phyloP scores from a whole-genome alignment of 805 yeast species.

The Candida incommunis region DNA sequence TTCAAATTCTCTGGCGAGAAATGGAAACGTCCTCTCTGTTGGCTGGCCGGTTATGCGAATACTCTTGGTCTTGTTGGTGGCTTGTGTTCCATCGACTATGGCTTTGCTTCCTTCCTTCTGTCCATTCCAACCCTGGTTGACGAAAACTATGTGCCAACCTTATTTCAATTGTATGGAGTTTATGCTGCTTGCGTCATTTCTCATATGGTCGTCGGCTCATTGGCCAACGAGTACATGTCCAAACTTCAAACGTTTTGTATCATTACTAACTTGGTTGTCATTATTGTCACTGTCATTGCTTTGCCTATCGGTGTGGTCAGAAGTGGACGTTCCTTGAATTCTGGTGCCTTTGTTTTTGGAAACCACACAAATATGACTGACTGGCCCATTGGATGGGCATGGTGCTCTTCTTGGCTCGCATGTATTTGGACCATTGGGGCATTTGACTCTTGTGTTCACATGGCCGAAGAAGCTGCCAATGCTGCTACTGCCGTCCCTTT shows the following conservation, averaged over 20 bases:
- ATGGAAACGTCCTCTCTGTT: conserved; percentile 39
- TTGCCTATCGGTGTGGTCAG: conserved; percentile 38
- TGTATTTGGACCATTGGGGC: conserved; percentile 67
- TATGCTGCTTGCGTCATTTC: conserved; percentile 45
- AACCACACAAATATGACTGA: conserved; percentile 33
- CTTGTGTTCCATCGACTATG: conserved; percentile 54
- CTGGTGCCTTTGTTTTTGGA: conserved; percentile 42
- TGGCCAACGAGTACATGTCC: conserved; percentile 44
- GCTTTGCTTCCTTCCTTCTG: conserved; percentile 47
- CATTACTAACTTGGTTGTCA: conserved; percentile 38
- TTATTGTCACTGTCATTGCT: conserved; percentile 45
- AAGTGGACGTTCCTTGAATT: conserved; percentile 25
- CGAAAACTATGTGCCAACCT: conserved; percentile 39
- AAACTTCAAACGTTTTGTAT: conserved; percentile 47
- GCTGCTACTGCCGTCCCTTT: conserved; percentile 50
- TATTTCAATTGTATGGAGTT: conserved; percentile 46
- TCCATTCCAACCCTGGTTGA: conserved; percentile 23
- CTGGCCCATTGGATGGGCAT: conserved; percentile 51
- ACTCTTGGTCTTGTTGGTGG: conserved; percentile 55
- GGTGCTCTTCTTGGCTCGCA: conserved; percentile 42
- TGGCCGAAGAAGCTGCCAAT: conserved; percentile 56
- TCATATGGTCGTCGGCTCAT: conserved; percentile 38
- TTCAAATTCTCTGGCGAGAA: conserved; percentile 48
- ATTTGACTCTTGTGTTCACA: conserved; percentile 58
- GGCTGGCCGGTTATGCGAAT: conserved; percentile 52